Percentiles rank a stretch among this genome's conserved stretches.
phyloP scores from a whole-genome alignment of 2,329 filamentous ascomycete genomes.

The Gaeumannomyces tritici region DNA sequence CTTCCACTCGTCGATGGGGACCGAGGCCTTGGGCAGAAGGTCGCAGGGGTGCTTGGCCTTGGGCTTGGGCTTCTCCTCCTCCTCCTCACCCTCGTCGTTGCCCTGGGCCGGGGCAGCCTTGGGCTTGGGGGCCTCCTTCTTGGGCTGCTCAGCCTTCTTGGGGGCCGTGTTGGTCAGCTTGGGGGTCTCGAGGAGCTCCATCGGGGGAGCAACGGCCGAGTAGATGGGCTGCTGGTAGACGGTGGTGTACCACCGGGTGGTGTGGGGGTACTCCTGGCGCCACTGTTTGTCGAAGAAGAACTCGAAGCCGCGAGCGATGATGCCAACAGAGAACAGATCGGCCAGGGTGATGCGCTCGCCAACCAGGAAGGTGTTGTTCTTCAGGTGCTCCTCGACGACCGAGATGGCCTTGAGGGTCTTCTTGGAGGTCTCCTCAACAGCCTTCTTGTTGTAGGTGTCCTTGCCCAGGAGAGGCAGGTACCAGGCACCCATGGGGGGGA shows the following conservation, averaged over 20 bases:
- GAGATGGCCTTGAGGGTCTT: constrained; percentile 55
- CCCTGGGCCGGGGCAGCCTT: constrained; percentile 28
- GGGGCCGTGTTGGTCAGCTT: constrained; percentile 60
- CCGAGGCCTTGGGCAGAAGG: constrained; percentile 65
- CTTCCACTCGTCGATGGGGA: constrained; percentile 96
- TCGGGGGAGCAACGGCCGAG: constrained; percentile 66
- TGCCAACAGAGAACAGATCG: constrained; percentile 74
- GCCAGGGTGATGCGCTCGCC: constrained; percentile 96
- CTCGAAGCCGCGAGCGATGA: constrained; percentile 82
- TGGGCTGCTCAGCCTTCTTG: constrained; percentile 70
- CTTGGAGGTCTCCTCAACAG: constrained; percentile 71
- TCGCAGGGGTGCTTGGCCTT: constrained; percentile 98
- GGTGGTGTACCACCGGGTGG: constrained; percentile 90
- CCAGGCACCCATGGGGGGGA: constrained; percentile 66
- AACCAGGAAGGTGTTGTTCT: constrained; percentile 91
- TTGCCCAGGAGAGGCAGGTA: constrained; percentile 77
- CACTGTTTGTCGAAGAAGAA: constrained; percentile 90
- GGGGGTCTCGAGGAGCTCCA: constrained; percentile 73
- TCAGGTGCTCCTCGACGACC: constrained; percentile 78
- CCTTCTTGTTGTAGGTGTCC: constrained; percentile 96
- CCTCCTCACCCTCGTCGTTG: constrained; percentile 30
- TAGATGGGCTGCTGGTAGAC: constrained; percentile 89
- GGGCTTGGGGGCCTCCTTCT: constrained; percentile 32
- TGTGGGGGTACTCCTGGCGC: constrained; percentile 73
- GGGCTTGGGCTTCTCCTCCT: constrained; percentile 44